A percentile compares a stretch with the other conserved stretches of the same genome.
phyloP scores from a whole-genome alignment of 2,329 filamentous ascomycete genomes.

The Microsporum canis region DNA sequence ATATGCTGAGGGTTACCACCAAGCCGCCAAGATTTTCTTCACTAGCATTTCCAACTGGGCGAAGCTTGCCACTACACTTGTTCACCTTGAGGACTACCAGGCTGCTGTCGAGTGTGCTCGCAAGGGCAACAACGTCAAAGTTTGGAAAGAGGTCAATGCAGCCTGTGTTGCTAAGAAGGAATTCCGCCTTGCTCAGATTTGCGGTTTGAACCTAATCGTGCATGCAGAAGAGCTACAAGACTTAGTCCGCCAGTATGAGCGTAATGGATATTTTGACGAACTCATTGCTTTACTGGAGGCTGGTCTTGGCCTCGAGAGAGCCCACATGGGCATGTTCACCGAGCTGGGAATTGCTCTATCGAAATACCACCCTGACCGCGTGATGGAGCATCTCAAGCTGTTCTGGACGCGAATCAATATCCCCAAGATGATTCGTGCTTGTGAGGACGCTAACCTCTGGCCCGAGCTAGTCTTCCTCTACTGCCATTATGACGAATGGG shows the following conservation, averaged over 20 bases:
- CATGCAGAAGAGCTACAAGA: conserved; percentile 91
- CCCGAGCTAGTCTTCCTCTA: conserved; percentile 96
- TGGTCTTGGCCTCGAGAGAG: conserved; percentile 81
- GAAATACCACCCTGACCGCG: conserved; percentile 86
- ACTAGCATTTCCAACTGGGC: conserved; percentile 99
- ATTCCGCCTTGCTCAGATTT: conserved; percentile 96
- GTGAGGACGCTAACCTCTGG: conserved; percentile 92
- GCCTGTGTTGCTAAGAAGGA: conserved; percentile 97
- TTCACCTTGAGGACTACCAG: conserved; percentile 96
- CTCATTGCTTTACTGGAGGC: conserved; percentile 90
- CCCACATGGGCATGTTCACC: conserved; percentile 96
- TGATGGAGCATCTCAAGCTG: conserved; percentile 97
- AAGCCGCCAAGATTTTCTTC: conserved; percentile 98
- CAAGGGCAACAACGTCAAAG: conserved; percentile 98
- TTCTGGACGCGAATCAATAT: conserved; percentile 99
- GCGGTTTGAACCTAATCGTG: conserved; percentile 93
- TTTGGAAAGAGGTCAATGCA: conserved; percentile 97
- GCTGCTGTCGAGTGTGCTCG: conserved; percentile 93
- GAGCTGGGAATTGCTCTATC: conserved; percentile 81
- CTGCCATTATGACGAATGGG: conserved; percentile 95
- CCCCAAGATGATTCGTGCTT: conserved; percentile 87
- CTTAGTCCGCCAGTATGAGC: conserved; percentile 92
- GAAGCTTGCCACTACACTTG: conserved; percentile 91
- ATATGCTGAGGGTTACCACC: conserved; percentile 83
- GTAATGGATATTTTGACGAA: conserved; percentile 95